Conservation (phyloP, 2,329 filamentous ascomycete genomes). For the Cladobotryum mycophilum region DNA sequence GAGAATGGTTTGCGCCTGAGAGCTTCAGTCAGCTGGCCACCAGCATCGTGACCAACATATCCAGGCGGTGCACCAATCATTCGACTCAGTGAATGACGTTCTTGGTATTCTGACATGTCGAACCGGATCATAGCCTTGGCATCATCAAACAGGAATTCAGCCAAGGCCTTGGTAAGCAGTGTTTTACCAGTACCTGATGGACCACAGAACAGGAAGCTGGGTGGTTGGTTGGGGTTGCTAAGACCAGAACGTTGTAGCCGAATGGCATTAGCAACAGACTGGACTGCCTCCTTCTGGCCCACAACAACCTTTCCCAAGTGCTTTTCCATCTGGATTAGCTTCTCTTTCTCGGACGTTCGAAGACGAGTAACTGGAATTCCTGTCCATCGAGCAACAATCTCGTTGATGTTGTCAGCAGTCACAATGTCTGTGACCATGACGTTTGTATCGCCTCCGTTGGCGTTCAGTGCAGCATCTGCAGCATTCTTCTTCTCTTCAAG, state of each 20-base stretch:
- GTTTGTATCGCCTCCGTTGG: constrained; percentile 52
- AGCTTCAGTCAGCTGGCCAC: constrained; percentile 91
- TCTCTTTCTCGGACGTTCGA: constrained; percentile 94
- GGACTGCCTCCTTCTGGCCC: constrained; percentile 89
- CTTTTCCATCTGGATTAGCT: constrained; percentile 95
- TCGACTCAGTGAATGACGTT: constrained; percentile 86
- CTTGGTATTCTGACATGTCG: constrained; percentile 99
- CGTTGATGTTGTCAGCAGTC: constrained; percentile 96
- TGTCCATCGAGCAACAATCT: constrained; percentile 96
- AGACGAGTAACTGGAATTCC: constrained; percentile 93
- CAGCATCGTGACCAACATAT: constrained; percentile 93
- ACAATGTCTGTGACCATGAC: constrained; percentile 88
- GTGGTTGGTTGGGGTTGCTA: constrained; percentile 91
- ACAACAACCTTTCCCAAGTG: constrained; percentile 78
- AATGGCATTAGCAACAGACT: constrained; percentile 91
- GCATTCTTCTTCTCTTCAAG: constrained; percentile 75
- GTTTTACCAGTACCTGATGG: constrained; percentile 98
- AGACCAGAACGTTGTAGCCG: constrained; percentile 91
- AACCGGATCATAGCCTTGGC: constrained; percentile 97
- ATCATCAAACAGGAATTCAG: constrained; percentile 97
- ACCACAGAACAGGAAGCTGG: constrained; percentile 97
- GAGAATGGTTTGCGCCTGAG: constrained; percentile 94
- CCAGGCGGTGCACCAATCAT: constrained; percentile 98
- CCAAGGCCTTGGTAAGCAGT: constrained; percentile 89
- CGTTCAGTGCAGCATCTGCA: constrained; percentile 65